A percentile compares a stretch with the other conserved stretches of the same genome.
These are phyloP conservation scores for Spathaspora arborariae DNA, from an alignment of 805 yeast species.

Conservation along the genomic window DNA sequence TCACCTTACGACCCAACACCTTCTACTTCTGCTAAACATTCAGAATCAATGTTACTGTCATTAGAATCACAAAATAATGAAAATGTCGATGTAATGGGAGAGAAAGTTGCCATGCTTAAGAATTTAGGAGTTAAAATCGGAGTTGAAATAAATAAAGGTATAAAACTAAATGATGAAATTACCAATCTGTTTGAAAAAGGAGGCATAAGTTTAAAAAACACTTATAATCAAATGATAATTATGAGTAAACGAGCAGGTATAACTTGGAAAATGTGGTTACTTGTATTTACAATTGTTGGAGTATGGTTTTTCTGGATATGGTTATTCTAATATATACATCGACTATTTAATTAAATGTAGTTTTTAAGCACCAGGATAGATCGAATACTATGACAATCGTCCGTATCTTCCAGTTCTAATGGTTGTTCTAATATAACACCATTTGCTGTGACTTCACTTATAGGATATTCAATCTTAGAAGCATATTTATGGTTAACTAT, in stretches of 20 bases:
- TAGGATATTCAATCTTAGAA: constrained; percentile 4
- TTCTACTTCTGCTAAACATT: constrained; percentile 31
- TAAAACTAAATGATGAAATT: constrained; percentile 38
- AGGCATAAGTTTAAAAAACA: constrained; percentile 36
- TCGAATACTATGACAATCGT: background rate
- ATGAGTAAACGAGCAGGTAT: constrained; percentile 47
- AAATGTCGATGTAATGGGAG: constrained; percentile 38
- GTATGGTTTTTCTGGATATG: constrained; percentile 42
- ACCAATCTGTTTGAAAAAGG: constrained; percentile 38
- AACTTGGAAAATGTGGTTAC: constrained; percentile 42
- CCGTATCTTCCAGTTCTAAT: constrained; percentile 1
- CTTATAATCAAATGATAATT: constrained; percentile 40
- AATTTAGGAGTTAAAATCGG: constrained; percentile 42
- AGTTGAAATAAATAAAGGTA: constrained; percentile 38
- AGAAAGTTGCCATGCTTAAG: constrained; percentile 39
- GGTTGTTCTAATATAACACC: constrained; percentile 8
- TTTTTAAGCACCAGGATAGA: constrained; percentile 4
- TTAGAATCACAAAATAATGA: constrained; percentile 42
- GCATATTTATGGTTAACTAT: constrained; percentile 10
- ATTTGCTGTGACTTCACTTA: constrained; percentile 7
- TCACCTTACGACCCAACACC: constrained; percentile 38
- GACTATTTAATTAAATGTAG: constrained; percentile 4
- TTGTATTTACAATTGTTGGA: constrained; percentile 33
- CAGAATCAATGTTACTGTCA: constrained; percentile 40
- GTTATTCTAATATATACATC: constrained; percentile 30